A percentile compares a stretch with the other conserved stretches of the same genome.
These are phyloP conservation scores for Moesziomyces sp. DNA, from an alignment of 1,284 basidiomycete species.

Conservation along the genomic window DNA sequence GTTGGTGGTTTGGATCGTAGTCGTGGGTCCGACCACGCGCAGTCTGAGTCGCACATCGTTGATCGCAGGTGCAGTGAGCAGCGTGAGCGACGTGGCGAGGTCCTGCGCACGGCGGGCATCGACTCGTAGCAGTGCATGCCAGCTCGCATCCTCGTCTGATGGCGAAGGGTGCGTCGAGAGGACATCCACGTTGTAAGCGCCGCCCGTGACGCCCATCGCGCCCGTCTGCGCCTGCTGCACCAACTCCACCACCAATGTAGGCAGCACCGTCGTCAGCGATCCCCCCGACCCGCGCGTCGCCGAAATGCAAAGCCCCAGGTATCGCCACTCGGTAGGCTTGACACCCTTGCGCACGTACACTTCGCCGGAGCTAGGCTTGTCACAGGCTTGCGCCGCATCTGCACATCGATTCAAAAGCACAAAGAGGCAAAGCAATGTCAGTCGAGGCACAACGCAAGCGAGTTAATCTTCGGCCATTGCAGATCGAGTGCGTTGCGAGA, in stretches of 20 bases:
- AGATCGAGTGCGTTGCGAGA: not conserved
- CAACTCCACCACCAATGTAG: slow-evolving; percentile 21
- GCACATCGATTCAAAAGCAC: no score
- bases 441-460: not conserved
- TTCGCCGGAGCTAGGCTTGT: not conserved
- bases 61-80: slow-evolving; percentile 21
- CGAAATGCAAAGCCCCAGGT: slow-evolving; percentile 23
- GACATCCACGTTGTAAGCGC: slow-evolving; percentile 48
- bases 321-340: slow-evolving; percentile 34
- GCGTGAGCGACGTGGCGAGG: slow-evolving; percentile 23
- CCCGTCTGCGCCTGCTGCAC: slow-evolving; percentile 30
- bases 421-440: not conserved
- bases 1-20: slow-evolving; percentile 22
- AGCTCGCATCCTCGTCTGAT: not conserved
- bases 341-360: slow-evolving; percentile 33
- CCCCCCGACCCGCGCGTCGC: slow-evolving; percentile 1
- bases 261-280: slow-evolving; percentile 3
- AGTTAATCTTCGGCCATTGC: slow-evolving; percentile 4
- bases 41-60: slow-evolving; percentile 6
- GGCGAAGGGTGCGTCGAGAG: slow-evolving; percentile 26
- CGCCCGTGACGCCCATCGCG: slow-evolving; percentile 39
- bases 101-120: slow-evolving; percentile 21
- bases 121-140: slow-evolving; percentile 25
- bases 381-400: no score
- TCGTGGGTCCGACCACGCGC: slow-evolving; percentile 26